A percentile compares a stretch with the other conserved stretches of the same genome.
These are phyloP conservation scores for Quercus phellos DNA, from an alignment of 331 rosid genomes.

Conservation along the genomic window DNA sequence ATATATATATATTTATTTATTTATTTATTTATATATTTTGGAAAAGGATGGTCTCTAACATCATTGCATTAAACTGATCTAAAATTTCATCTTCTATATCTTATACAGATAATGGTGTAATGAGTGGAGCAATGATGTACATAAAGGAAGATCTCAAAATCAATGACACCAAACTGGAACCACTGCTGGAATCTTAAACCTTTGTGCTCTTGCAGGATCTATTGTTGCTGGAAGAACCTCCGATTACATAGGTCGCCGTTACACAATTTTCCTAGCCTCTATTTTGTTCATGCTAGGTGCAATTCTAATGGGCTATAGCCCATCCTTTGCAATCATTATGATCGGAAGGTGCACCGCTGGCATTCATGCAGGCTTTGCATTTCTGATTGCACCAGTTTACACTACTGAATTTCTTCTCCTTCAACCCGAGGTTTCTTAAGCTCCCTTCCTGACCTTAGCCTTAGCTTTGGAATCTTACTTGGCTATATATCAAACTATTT, in stretches of 20 bases:
- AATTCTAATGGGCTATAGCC: slow-evolving; percentile 73
- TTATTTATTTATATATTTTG: too few species aligned
- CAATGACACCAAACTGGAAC: slow-evolving; percentile 53
- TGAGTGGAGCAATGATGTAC: slow-evolving; percentile 30
- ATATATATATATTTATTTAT: too few species aligned
- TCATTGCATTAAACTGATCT: too few species aligned
- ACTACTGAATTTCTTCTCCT: slow-evolving; percentile 73
- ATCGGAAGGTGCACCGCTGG: slow-evolving; percentile 67
- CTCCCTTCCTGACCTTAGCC: slow-evolving; percentile 63
- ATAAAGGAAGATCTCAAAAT: slow-evolving; percentile 68
- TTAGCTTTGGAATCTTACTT: slow-evolving; percentile 62
- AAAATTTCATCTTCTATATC: not conserved
- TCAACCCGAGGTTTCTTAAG: slow-evolving; percentile 48
- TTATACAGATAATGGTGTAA: not conserved
- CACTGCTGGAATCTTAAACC: slow-evolving; percentile 75
- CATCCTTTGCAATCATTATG: slow-evolving; percentile 53
- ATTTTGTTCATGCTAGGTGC: slow-evolving; percentile 55
- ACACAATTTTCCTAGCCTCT: slow-evolving; percentile 53
- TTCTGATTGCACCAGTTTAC: slow-evolving; percentile 76
- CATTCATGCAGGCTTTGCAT: slow-evolving; percentile 69
- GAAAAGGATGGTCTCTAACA: too few species aligned
- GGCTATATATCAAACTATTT: slow-evolving; percentile 63
- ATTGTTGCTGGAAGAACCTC: slow-evolving; percentile 67
- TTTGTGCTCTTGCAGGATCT: slow-evolving; percentile 70
- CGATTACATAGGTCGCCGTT: slow-evolving; percentile 76